Conservation (phyloP, 768 basidiomycete genomes). For the Boletus rufocinnamomeus region DNA sequence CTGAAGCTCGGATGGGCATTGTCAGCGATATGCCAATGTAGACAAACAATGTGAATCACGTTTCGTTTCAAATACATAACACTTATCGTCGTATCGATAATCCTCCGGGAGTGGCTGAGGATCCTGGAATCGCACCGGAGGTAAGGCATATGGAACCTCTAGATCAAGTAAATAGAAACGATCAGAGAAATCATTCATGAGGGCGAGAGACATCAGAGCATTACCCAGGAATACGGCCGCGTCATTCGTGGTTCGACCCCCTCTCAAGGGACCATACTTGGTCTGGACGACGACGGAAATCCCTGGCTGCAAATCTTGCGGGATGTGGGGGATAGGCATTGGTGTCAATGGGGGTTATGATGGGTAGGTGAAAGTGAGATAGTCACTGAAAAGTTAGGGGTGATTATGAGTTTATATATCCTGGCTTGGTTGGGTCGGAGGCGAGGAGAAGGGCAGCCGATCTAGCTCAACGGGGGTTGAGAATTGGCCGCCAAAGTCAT, state of each 20-base stretch:
- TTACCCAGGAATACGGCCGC: constrained; percentile 64
- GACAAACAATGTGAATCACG: constrained; percentile 40
- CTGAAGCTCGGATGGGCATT: constrained; percentile 31
- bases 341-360: background rate
- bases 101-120: constrained; percentile 54
- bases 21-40: background rate
- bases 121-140: constrained; percentile 66
- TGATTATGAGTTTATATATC: background rate
- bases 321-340: constrained; percentile 15
- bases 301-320: constrained; percentile 8
- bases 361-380: background rate
- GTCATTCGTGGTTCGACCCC: constrained; percentile 61
- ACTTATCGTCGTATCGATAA: constrained; percentile 58
- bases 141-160: constrained; percentile 75
- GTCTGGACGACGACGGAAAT: constrained; percentile 43
- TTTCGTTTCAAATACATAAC: constrained; percentile 58
- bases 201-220: background rate
- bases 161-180: background rate
- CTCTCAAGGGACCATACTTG: constrained; percentile 55
- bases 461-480: background rate
- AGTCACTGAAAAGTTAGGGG: background rate
- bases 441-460: too few species aligned
- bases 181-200: background rate
- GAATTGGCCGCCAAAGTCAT: background rate
- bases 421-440: background rate